A percentile compares a stretch with the other conserved stretches of the same genome.
phyloP scores from a whole-genome alignment of 805 yeast genomes.

The Wickerhamiella azyma region DNA sequence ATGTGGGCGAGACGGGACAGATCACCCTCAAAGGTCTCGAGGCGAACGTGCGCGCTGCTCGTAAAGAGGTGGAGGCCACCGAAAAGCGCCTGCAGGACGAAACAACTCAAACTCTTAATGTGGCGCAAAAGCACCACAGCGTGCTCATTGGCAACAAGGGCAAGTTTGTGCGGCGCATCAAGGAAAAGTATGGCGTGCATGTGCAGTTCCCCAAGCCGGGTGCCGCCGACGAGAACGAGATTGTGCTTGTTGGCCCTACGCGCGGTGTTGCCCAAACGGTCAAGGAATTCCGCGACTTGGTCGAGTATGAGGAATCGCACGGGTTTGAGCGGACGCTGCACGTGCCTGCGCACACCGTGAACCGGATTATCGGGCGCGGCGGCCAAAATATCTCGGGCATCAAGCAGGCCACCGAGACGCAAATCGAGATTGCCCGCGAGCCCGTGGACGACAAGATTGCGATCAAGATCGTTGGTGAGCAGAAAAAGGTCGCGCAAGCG shows the following conservation, averaged over 20 bases:
- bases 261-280: constrained; percentile 44
- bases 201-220: constrained; percentile 50
- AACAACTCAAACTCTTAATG: constrained; percentile 43
- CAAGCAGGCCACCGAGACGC: constrained; percentile 46
- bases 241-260: constrained; percentile 51
- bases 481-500: constrained; percentile 61
- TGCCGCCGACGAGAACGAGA: constrained; percentile 15
- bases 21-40: constrained; percentile 64
- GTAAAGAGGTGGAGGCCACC: constrained; percentile 39
- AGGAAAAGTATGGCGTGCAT: constrained; percentile 71
- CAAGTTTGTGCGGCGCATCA: constrained; percentile 65
- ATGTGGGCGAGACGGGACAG: constrained; percentile 46
- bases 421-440: constrained; percentile 27
- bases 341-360: constrained; percentile 61
- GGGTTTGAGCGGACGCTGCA: constrained; percentile 50
- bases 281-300: constrained; percentile 47
- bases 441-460: constrained; percentile 29
- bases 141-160: constrained; percentile 76
- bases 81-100: constrained; percentile 78
- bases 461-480: constrained; percentile 65
- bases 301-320: constrained; percentile 77
- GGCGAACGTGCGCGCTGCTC: constrained; percentile 63
- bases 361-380: constrained; percentile 77
- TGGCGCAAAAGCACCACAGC: constrained; percentile 70
- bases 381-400: constrained; percentile 78